Percentiles rank a stretch among this genome's conserved stretches.
Evolutionary conservation across 352 stramenopile genomes (phyloP).

Genomic region (Phytopythium aichiense): DNA sequence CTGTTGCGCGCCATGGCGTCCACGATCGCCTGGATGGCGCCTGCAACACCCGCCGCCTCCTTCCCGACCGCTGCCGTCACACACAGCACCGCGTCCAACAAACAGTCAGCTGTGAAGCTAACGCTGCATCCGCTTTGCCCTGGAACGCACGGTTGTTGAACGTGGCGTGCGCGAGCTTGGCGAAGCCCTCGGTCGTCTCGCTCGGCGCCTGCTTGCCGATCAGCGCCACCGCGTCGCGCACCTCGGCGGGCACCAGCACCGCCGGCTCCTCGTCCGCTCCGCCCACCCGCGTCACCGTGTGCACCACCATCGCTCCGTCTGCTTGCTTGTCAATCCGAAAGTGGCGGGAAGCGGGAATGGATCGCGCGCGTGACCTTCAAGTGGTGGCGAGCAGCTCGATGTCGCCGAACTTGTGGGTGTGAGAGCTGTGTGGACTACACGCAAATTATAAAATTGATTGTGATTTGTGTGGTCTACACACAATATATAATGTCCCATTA

Average conservation of each 20-base stretch:
- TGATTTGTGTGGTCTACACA: neutral
- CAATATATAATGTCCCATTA: neutral
- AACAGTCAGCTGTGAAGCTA: neutral
- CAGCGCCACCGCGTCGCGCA: constrained; percentile 60
- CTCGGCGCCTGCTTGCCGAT: constrained; percentile 55
- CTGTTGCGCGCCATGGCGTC: constrained; percentile 64
- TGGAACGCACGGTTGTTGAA: constrained; percentile 66
- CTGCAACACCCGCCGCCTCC: constrained; percentile 48
- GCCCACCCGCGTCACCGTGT: constrained; percentile 49
- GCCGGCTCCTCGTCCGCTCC: constrained; percentile 28
- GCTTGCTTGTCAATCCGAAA: neutral
- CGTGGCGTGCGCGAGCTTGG: constrained; percentile 67
- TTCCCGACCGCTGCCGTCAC: constrained; percentile 47
- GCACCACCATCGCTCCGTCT: constrained; percentile 29
- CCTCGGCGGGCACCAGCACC: constrained; percentile 31
- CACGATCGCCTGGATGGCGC: constrained; percentile 55
- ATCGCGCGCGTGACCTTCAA: neutral
- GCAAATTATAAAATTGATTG: too few species aligned
- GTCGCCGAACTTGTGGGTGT: neutral
- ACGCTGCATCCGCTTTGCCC: neutral
- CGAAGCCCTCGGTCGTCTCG: constrained; percentile 52
- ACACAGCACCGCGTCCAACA: neutral
- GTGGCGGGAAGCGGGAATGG: neutral
- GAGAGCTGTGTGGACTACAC: neutral
- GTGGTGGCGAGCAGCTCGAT: neutral